Evolutionary conservation across 1,139 yeast genomes (phyloP).

Genomic region (Lodderomyces metapsilosis): DNA sequence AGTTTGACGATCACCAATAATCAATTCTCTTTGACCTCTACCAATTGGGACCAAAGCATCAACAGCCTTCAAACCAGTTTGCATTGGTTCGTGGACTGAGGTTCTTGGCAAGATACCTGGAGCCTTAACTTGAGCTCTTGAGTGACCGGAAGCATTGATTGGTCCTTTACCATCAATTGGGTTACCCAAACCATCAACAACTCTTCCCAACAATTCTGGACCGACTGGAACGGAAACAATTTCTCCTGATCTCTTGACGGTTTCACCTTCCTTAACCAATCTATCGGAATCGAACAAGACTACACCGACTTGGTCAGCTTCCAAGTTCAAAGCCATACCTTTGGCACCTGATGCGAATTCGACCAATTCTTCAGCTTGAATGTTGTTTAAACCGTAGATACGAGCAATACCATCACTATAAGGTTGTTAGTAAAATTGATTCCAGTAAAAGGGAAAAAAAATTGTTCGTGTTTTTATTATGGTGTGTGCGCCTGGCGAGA

Average conservation of each 20-base stretch:
- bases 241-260: constrained; percentile 99
- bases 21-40: constrained; percentile 99
- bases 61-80: constrained; percentile 98
- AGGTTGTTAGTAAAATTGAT: constrained; percentile 25
- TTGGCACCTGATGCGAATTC: constrained; percentile 99
- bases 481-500: background rate
- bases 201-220: constrained; percentile 98
- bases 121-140: constrained; percentile 99
- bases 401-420: constrained; percentile 99
- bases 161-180: constrained; percentile 99
- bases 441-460: background rate
- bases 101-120: constrained; percentile 99
- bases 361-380: constrained; percentile 99
- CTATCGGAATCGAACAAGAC: constrained; percentile 99
- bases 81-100: constrained; percentile 98
- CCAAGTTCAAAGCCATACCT: constrained; percentile 99
- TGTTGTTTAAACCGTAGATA: constrained; percentile 98
- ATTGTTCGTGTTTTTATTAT: background rate
- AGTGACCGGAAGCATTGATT: constrained; percentile 75
- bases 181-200: constrained; percentile 98
- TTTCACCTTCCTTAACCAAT: constrained; percentile 98
- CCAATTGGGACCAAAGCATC: constrained; percentile 99
- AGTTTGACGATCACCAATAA: constrained; percentile 99
- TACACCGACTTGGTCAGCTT: constrained; percentile 99
- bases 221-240: constrained; percentile 99